Evolutionary conservation across 2,329 filamentous ascomycete genomes (phyloP), one percentile per base, ranked within the genome.

Genomic region (Pestalotiopsis sp.): DNA sequence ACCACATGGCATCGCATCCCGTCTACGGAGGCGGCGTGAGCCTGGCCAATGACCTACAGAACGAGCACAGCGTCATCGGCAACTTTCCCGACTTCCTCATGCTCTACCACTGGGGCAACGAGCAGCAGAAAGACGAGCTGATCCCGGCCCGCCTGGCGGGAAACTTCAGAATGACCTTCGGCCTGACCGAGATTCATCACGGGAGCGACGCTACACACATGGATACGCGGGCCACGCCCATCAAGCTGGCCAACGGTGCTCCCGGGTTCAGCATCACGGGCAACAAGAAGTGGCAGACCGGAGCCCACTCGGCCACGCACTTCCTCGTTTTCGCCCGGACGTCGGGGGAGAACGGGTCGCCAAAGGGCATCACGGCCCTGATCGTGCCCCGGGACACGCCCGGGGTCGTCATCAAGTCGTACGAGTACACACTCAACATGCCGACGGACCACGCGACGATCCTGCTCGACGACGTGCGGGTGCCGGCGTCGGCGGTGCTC

Each of bases 361-460:
- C 85, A 0, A 82, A 80, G 67, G 89, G 89, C 0, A 90, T 91
- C 57, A 89, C 87, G 1, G 89, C 88, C 65, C 90, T 91, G 72
- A 81, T 90, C 36, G 85, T 90, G 1, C 88, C 88, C 2, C 77
- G 80, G 39, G 78, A 84, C 1, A 84, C 87, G 0, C 81, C 82
- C 1, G 89, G 89, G 0, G 72, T 90, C 17, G 80, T 82, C 25
- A 83, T 89, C 7, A 82, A 85, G 60, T 88, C 85, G 49, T 91
- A 89, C 72, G 85, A 91, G 77, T 91, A 88, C 87, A 91, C 88
- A 1, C 83, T 90, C 66, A 91, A 91, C 73, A 91, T 91, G 88
- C 88, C 88, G 0, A 90, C 89, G 5, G 89, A 91, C 75, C 89
- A 91, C 74, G 89, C 89, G 2, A 90, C 88, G 1, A 80, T 91